Evolutionary conservation across 2,329 filamentous ascomycete genomes (phyloP).

Genomic region (Coniochaeta prunicola): DNA sequence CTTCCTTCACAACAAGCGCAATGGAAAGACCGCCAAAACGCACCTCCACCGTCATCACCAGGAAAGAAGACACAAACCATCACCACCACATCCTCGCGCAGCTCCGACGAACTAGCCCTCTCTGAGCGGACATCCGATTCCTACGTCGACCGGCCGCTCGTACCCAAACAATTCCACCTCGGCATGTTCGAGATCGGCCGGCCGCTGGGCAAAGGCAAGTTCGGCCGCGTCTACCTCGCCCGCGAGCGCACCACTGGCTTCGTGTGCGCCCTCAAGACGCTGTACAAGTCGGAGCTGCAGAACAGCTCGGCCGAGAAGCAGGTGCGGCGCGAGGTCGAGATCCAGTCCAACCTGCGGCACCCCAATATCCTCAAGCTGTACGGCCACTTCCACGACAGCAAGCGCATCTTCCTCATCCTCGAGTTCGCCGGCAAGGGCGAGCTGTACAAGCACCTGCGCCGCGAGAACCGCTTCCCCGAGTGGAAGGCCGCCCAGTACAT

Average conservation of each 20-base stretch:
- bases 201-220: constrained; percentile 80
- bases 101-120: constrained; percentile 40
- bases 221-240: constrained; percentile 78
- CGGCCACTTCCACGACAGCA: constrained; percentile 84
- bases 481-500: constrained; percentile 84
- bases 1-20: constrained; percentile 60
- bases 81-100: constrained; percentile 26
- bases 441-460: constrained; percentile 78
- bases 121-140: constrained; percentile 30
- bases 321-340: constrained; percentile 81
- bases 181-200: constrained; percentile 93
- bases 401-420: constrained; percentile 79
- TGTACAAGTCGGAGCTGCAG: constrained; percentile 77
- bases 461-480: constrained; percentile 73
- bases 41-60: constrained; percentile 31
- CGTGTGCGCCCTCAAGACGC: constrained; percentile 78
- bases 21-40: constrained; percentile 30
- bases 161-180: constrained; percentile 67
- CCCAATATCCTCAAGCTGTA: constrained; percentile 80
- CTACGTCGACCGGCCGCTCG: constrained; percentile 13
- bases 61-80: constrained; percentile 39
- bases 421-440: constrained; percentile 83
- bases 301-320: constrained; percentile 75
- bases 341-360: constrained; percentile 79
- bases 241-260: constrained; percentile 73